Base-by-base conservation (phyloP, 2,329 filamentous ascomycete genomes). In the Ceratocystiopsis sp. region DNA sequence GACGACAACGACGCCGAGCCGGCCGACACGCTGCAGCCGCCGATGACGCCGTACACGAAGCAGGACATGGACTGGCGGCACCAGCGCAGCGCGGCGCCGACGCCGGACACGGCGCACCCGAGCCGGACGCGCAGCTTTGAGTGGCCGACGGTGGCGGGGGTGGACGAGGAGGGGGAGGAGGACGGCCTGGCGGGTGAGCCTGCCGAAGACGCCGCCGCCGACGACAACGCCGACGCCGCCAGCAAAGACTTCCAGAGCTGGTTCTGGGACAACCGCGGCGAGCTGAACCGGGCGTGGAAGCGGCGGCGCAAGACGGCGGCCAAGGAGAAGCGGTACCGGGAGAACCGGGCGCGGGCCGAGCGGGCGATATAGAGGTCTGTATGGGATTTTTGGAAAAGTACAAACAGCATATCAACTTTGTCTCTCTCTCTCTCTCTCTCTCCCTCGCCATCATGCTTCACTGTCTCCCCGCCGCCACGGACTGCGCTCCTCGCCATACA, bases 21-120 rank as follows among this genome's bases (percentile, higher is more conserved):
- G 21, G 44, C 50, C 2, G 37, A 33, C 2, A 32, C 36, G 10
- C 21, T 19, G 13, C 45, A 46, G 42, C 45, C 65, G 5, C 87
- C 86, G 13, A 75, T 85, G 60, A 95, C 89, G 0, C 89, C 89
- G 0, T 93, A 78, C 57, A 84, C 83, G 1, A 76, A 78, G 49
- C 73, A 78, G 51, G 89, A 96, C 51, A 66, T 89, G 29, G 79
- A 84, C 52, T 75, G 68, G 61, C 73, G 86, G 48, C 74, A 73
- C 41, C 57, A 83, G n/a, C 73, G 91, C 44, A 95, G 86, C 56
- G 86, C 86, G 7, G 91, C 91, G 3, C 91, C 91, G 0, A 98
- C 91, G 0, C 91, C 91, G 0, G 91, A 98, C 56, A 96, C 91
- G 0, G 85, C 85, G 2, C 77, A 86, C 46, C 77, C 83, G 2